Evolutionary conservation across 805 yeast species (phyloP).

Genomic region (Saccharomycopsis guyanensis): DNA sequence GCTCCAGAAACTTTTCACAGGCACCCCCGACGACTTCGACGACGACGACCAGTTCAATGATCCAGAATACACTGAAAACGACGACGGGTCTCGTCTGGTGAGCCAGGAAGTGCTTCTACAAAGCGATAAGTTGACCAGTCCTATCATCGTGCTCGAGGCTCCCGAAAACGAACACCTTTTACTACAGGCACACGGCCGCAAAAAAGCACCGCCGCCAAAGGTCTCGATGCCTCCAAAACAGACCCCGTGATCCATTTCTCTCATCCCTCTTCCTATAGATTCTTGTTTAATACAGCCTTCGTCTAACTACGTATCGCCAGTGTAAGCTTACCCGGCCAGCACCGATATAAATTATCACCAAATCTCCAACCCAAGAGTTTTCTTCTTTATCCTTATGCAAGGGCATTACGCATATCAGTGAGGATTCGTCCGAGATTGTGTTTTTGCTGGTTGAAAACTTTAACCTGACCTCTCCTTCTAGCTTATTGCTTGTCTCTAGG

Average conservation of each 20-base stretch:
- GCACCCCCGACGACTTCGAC: not conserved
- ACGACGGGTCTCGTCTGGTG: not conserved
- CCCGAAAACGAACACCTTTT: constrained; percentile 11
- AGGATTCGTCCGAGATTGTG: constrained; percentile 99
- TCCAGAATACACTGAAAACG: not conserved
- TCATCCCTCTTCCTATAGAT: too few species aligned
- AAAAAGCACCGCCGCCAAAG: constrained; percentile 1
- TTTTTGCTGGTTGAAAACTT: constrained; percentile 99
- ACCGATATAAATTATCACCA: not conserved
- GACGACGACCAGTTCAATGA: not conserved
- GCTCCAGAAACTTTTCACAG: constrained; percentile 9
- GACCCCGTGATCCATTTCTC: too few species aligned
- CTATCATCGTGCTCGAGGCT: constrained; percentile 20
- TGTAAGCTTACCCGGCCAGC: not conserved
- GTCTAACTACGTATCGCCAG: too few species aligned
- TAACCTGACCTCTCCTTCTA: constrained; percentile 82
- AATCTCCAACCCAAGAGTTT: not conserved
- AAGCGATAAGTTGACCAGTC: constrained; percentile 13
- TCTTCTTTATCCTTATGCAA: constrained; percentile 89
- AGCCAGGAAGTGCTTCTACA: constrained; percentile 15
- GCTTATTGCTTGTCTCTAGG: constrained; percentile 29
- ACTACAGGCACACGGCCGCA: not conserved
- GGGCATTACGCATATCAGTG: constrained; percentile 99
- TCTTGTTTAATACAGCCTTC: too few species aligned
- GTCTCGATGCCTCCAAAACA: not conserved